Evolutionary conservation across 2,329 filamentous ascomycete genomes (phyloP).

Genomic region (Aureobasidium sp.): DNA sequence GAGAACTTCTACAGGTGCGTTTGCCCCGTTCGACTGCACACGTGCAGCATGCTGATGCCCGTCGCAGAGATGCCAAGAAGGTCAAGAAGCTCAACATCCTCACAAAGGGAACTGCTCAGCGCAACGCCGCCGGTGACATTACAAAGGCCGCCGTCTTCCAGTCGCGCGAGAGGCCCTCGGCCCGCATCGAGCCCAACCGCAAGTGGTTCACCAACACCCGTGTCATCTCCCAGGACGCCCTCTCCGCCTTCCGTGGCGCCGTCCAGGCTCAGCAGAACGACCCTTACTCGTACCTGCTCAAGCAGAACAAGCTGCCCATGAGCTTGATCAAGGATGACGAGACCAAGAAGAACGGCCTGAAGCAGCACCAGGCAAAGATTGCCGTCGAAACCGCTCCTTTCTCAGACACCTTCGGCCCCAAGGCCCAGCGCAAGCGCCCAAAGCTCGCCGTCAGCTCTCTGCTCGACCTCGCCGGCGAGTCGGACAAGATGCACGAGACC

Average conservation of each 20-base stretch:
- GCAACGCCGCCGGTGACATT: conserved; percentile 76
- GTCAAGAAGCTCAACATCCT: conserved; percentile 82
- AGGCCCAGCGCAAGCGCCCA: conserved; percentile 83
- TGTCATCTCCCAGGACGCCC: conserved; percentile 79
- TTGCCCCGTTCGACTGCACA: not conserved
- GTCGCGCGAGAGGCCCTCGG: conserved; percentile 69
- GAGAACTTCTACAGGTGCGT: conserved; percentile 90
- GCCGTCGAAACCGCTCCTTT: conserved; percentile 82
- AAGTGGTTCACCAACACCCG: conserved; percentile 98
- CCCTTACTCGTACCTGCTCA: conserved; percentile 89
- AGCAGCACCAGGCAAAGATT: conserved; percentile 91
- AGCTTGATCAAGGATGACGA: conserved; percentile 72
- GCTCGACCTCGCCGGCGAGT: conserved; percentile 70
- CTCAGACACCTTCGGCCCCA: conserved; percentile 82
- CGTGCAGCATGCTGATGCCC: conserved; percentile 8
- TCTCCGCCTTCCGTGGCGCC: conserved; percentile 79
- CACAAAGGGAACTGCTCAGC: conserved; percentile 74
- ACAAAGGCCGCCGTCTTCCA: conserved; percentile 78
- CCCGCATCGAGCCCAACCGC: conserved; percentile 87
- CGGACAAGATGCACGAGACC: conserved; percentile 68
- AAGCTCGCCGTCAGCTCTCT: conserved; percentile 80
- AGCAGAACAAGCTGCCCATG: conserved; percentile 96
- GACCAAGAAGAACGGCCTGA: conserved; percentile 63
- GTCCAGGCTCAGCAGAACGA: conserved; percentile 85
- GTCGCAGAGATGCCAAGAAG: conserved; percentile 61